Base-by-base conservation (phyloP, 768 basidiomycete species). In the Suillus lakei region DNA sequence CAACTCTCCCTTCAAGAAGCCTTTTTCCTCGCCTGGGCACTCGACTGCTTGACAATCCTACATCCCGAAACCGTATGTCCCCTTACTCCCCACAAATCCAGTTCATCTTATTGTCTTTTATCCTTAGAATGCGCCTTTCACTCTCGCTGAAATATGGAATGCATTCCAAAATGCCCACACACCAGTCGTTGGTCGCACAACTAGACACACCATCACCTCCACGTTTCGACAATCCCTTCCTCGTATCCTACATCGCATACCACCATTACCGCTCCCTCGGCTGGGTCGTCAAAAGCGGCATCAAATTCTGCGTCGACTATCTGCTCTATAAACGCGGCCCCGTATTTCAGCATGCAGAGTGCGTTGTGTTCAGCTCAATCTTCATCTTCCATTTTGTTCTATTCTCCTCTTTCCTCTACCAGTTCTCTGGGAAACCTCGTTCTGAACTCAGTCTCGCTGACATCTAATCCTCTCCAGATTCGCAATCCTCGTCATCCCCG, bases 241-340 rank as follows among this genome's bases (percentile, higher is more conserved):
- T 99, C 30, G 82, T 99, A 50, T 85, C 93, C n/a, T n/a, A n/a
- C 71, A 88, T 90, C 59, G 88, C 87, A 4, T 98, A 96, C 72
- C 96, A 99, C 75, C 95, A 99, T 76, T 99, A 92, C 73, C 88
- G 96, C 18, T 95, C 96, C 4, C 36, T 78, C 74, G 98, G 98
- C 30, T 99, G 97, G 98, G 93, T 98, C 23, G 90, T 98, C 68
- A 95, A 96, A 77, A 88, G 89, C 36, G 98, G 98, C 1, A 89
- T 98, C 82, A 99, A 99, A 77, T 99, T 99, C 78, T 98, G 96
- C 71, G 92, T 91, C 44, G 98, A 99, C 72, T 96, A 92, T 79
- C 85, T 99, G 13, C 79, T 99, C 30, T 99, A 99, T 77, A 96
- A 94, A 70, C 87, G 93, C 15, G 98, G 98, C 0, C 96, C 97